Evolutionary conservation across 345 rosid genomes (phyloP).

Genomic region (Excoecaria cochinchinensis): DNA sequence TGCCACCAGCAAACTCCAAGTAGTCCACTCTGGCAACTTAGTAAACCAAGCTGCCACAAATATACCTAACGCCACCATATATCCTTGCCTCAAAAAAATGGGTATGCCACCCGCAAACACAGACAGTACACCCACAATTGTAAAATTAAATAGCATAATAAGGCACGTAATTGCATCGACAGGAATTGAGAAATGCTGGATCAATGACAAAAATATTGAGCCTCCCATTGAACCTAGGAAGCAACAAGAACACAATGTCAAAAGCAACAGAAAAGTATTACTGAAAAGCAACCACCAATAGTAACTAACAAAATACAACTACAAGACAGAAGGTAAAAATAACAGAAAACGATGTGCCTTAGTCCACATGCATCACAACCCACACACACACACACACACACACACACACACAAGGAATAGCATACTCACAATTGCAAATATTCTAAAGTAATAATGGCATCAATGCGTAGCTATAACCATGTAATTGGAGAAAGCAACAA

Average conservation of each 20-base stretch:
- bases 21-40: constrained; percentile 94
- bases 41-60: constrained; percentile 94
- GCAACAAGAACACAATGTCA: constrained; percentile 5
- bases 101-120: constrained; percentile 79
- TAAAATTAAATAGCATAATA: constrained; percentile 75
- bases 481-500: not conserved
- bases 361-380: not conserved
- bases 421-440: not conserved
- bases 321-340: not conserved
- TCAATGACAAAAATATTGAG: constrained; percentile 69
- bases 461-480: not conserved
- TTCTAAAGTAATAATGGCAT: not conserved
- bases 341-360: not conserved
- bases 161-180: constrained; percentile 75
- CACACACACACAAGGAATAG: not conserved
- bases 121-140: constrained; percentile 75
- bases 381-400: not conserved
- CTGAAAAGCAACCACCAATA: not conserved
- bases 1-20: constrained; percentile 87
- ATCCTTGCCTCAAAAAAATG: constrained; percentile 71
- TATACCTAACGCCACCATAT: constrained; percentile 86
- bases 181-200: constrained; percentile 81
- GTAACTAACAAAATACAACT: constrained; percentile 5
- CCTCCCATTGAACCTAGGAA: constrained; percentile 84
- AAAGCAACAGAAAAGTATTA: not conserved